Percentiles rank a stretch among this genome's conserved stretches.
Conservation (phyloP, 345 rosid species). For the Pistacia integerrima region DNA sequence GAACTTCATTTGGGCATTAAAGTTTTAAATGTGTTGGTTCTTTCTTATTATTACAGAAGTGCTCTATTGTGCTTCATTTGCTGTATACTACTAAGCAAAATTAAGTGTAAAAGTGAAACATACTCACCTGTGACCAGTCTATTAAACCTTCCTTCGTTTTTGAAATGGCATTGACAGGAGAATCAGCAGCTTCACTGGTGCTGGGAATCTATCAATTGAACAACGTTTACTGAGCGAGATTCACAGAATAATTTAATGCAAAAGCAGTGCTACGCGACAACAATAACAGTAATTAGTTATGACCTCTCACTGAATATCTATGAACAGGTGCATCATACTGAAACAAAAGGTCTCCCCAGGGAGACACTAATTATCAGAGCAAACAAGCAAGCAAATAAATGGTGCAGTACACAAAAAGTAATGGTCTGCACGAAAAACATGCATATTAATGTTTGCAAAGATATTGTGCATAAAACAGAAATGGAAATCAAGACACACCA, state of each 20-base stretch:
- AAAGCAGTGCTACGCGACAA: conserved; percentile 1
- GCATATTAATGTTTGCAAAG: neutral
- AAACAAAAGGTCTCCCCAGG: neutral
- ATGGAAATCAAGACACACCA: neutral
- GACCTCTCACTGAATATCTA: neutral
- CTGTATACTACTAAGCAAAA: neutral
- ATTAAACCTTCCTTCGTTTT: conserved; percentile 73
- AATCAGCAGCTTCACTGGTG: conserved; percentile 56
- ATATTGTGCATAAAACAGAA: neutral
- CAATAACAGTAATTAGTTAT: neutral
- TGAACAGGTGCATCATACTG: neutral
- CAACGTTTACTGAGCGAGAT: neutral
- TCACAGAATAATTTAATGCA: neutral
- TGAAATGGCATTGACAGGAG: conserved; percentile 66
- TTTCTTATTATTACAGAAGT: neutral
- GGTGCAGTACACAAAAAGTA: neutral
- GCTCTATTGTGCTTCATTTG: neutral
- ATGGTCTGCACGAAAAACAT: neutral
- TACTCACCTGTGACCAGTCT: conserved; percentile 91
- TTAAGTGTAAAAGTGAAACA: conserved; percentile 9
- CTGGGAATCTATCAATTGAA: conserved; percentile 68
- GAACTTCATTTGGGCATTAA: too few relatives aligned
- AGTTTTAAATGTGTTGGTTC: neutral
- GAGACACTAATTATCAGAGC: neutral
- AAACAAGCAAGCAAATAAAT: neutral